Evolutionary conservation across 768 basidiomycete genomes (phyloP), one percentile per base, ranked within the genome.

Genomic region (Leccinum uliginosum): DNA sequence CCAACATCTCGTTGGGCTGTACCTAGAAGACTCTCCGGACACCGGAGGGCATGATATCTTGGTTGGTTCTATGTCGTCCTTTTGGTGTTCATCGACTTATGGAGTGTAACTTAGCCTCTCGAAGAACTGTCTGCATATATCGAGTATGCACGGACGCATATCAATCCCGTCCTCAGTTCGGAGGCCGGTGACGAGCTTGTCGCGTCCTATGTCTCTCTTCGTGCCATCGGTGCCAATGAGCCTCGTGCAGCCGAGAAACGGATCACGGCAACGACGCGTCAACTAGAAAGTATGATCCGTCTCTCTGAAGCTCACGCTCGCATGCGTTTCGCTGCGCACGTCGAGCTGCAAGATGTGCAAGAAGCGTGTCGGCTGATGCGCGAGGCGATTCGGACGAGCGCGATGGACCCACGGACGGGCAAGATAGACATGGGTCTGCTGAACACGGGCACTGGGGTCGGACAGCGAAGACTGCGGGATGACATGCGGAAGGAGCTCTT

Each of bases 391-490:
- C 84, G 92, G 65, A 93, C 95, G 59, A 87, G 86, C 59, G 93
- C 93, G 40, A 95, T 96, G 80, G 95, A 98, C 72, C 96, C 96
- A 10, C 80, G 91, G 23, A 98, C 95, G 12, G 96, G 96, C 53
- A 93, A 95, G 80, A 96, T 98, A 67, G 95, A 98, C 71, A 91
- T 98, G 84, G 91, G 94, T 53, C 71, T 99, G 67, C 80, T 99
- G 63, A 95, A 93, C 69, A 95, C 93, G 3, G 97, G 97, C 2
- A 92, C 93, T 3, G 93, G 91, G 2, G 79, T 84, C 51, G 89
- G 93, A 24, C 90, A 95, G 74, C 78, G 93, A 62, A 87, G 86
- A 70, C 66, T 96, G 73, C 81, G 86, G 46, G 91, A 89, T n/a
- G 95, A 97, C 71, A 86, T 98, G 81, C 84, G 89, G 63, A 84